phyloP scores from a whole-genome alignment of 2,329 filamentous ascomycete genomes.

The Colletotrichum spinosum region DNA sequence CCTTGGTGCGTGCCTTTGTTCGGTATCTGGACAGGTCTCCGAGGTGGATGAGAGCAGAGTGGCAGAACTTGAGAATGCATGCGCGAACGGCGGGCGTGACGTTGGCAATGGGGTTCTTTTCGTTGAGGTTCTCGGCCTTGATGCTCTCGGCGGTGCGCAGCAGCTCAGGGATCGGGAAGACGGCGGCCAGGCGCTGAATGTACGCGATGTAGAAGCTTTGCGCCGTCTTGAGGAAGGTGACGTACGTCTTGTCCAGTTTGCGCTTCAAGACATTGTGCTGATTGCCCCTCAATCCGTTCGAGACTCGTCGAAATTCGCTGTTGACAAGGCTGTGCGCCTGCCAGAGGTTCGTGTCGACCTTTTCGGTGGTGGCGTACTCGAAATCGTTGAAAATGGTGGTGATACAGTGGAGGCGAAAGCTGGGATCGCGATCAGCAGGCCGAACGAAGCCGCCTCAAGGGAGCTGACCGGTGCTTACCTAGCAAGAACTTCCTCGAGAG shows the following conservation, averaged over 20 bases:
- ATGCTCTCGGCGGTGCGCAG: constrained; percentile 56
- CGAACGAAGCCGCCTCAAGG: neutral
- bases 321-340: constrained; percentile 82
- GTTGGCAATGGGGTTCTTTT: constrained; percentile 57
- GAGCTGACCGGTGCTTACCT: constrained; percentile 47
- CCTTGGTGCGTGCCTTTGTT: constrained; percentile 76
- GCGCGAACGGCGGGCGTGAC: constrained; percentile 62
- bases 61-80: constrained; percentile 79
- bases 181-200: constrained; percentile 78
- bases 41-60: constrained; percentile 85
- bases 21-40: constrained; percentile 93
- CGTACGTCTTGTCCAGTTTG: constrained; percentile 84
- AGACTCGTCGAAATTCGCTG: constrained; percentile 77
- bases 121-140: constrained; percentile 55
- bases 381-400: constrained; percentile 79
- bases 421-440: constrained; percentile 47
- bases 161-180: constrained; percentile 66
- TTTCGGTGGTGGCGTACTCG: constrained; percentile 70
- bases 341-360: constrained; percentile 82
- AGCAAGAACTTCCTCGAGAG: constrained; percentile 56
- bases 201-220: constrained; percentile 91
- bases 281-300: constrained; percentile 66
- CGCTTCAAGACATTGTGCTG: constrained; percentile 73
- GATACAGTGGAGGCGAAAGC: constrained; percentile 79
- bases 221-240: constrained; percentile 86